These are phyloP conservation scores for Neofusicoccum sp. DNA, from an alignment of 2,329 filamentous ascomycete species.

Conservation along the genomic window DNA sequence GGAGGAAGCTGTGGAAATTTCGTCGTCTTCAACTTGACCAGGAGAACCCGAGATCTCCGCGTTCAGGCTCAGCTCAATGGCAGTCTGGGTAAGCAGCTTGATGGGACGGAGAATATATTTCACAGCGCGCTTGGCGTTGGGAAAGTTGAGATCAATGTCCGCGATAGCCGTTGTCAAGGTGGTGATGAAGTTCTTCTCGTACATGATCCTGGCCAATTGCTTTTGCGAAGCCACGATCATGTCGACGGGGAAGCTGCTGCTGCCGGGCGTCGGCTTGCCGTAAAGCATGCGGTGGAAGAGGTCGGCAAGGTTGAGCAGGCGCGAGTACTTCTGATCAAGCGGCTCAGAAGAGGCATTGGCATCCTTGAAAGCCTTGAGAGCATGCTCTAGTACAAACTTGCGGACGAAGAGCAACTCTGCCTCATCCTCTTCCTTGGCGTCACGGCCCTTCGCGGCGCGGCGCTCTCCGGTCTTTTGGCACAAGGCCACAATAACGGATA, in stretches of 20 bases:
- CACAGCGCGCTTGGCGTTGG: conserved; percentile 86
- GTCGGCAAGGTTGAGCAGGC: conserved; percentile 82
- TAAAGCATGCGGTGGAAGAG: conserved; percentile 80
- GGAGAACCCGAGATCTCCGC: conserved; percentile 69
- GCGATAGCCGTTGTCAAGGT: conserved; percentile 88
- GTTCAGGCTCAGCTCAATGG: conserved; percentile 77
- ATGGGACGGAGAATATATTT: conserved; percentile 94
- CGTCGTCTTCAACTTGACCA: conserved; percentile 72
- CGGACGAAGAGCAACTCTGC: conserved; percentile 86
- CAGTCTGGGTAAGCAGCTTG: conserved; percentile 81
- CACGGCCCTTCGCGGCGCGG: conserved; percentile 55
- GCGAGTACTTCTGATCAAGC: conserved; percentile 81
- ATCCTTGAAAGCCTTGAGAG: conserved; percentile 88
- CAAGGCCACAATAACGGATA: conserved; percentile 80
- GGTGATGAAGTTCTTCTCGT: conserved; percentile 92
- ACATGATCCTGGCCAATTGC: conserved; percentile 92
- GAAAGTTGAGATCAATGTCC: conserved; percentile 93
- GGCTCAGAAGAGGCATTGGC: conserved; percentile 75
- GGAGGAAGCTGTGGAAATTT: conserved; percentile 82
- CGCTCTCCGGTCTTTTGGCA: conserved; percentile 85
- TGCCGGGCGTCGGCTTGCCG: conserved; percentile 32
- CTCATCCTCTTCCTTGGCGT: conserved; percentile 70
- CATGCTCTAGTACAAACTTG: conserved; percentile 90
- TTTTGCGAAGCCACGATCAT: conserved; percentile 60
- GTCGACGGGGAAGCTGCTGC: conserved; percentile 18